phyloP scores from a whole-genome alignment of 2,329 filamentous ascomycete genomes.

The Xylogone sp. region DNA sequence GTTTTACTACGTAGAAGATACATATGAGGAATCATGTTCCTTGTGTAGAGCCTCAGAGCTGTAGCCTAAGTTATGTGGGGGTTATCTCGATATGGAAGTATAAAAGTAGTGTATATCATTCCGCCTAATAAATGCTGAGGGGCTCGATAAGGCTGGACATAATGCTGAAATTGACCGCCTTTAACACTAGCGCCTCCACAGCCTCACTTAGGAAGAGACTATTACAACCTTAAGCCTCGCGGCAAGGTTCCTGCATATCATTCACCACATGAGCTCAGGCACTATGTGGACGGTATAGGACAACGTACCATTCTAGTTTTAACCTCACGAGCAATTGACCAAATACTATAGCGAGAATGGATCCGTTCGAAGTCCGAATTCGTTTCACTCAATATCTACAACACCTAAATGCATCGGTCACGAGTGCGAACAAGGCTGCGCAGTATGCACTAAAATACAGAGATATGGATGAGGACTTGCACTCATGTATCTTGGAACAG shows the following conservation, averaged over 20 bases:
- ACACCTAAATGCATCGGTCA: constrained; percentile 85
- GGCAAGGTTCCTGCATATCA: neutral
- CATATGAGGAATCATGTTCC: no score
- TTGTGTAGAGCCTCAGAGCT: no score
- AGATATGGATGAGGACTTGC: constrained; percentile 94
- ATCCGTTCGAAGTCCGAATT: constrained; percentile 98
- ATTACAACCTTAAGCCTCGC: neutral
- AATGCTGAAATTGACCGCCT: neutral
- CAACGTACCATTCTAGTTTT: neutral
- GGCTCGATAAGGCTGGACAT: no score
- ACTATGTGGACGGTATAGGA: neutral
- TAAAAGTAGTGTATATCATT: no score
- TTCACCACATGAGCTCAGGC: neutral
- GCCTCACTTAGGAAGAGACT: neutral
- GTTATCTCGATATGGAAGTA: no score
- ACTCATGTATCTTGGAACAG: constrained; percentile 96
- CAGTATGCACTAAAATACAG: constrained; percentile 92
- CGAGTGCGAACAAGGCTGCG: constrained; percentile 86
- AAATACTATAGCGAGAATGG: constrained; percentile 17
- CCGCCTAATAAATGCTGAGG: no score
- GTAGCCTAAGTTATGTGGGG: no score
- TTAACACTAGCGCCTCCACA: neutral
- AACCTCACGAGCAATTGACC: neutral
- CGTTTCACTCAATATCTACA: constrained; percentile 89
- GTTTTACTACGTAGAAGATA: no score